phyloP scores from a whole-genome alignment of 1,139 yeast species.

The Yamadazyma kanchanaburiensis region DNA sequence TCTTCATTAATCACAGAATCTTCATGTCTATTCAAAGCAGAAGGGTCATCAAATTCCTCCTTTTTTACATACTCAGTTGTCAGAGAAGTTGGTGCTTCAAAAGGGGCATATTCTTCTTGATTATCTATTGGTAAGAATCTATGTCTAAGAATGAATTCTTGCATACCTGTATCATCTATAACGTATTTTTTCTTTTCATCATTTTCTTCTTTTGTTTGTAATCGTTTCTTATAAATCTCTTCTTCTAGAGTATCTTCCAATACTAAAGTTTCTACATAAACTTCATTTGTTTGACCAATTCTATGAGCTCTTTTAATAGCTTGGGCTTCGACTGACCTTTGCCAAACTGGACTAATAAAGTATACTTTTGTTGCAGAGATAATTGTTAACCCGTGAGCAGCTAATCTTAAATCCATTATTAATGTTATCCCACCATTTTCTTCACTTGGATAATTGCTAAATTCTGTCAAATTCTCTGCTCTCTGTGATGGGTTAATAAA shows the following conservation, averaged over 20 bases:
- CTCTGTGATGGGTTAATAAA: slow-evolving; percentile 50
- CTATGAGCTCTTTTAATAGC: slow-evolving; percentile 74
- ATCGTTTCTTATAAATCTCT: slow-evolving; percentile 50
- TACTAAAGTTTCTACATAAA: slow-evolving; percentile 61
- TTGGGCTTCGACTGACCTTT: slow-evolving; percentile 64
- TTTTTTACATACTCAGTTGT: slow-evolving; percentile 2
- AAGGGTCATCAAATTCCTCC: slow-evolving; percentile 15
- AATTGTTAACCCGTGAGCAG: slow-evolving; percentile 69
- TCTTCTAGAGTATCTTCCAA: slow-evolving; percentile 63
- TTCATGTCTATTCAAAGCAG: slow-evolving; percentile 22
- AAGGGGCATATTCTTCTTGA: slow-evolving; percentile 29
- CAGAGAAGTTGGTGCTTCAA: slow-evolving; percentile 14
- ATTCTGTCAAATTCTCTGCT: slow-evolving; percentile 50
- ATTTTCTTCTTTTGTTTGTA: slow-evolving; percentile 13
- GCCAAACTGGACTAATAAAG: slow-evolving; percentile 71
- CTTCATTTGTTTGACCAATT: slow-evolving; percentile 57
- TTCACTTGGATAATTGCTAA: slow-evolving; percentile 35
- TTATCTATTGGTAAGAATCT: slow-evolving; percentile 35
- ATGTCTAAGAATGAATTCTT: slow-evolving; percentile 50
- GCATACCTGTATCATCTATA: slow-evolving; percentile 58
- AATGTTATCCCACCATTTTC: slow-evolving; percentile 47
- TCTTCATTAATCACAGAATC: slow-evolving; percentile 8
- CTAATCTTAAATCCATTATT: slow-evolving; percentile 65
- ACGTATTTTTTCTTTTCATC: slow-evolving; percentile 29
- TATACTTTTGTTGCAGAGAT: slow-evolving; percentile 67